These are phyloP conservation scores for Trapa bicornis DNA, from an alignment of 345 rosid genomes.

Conservation along the genomic window DNA sequence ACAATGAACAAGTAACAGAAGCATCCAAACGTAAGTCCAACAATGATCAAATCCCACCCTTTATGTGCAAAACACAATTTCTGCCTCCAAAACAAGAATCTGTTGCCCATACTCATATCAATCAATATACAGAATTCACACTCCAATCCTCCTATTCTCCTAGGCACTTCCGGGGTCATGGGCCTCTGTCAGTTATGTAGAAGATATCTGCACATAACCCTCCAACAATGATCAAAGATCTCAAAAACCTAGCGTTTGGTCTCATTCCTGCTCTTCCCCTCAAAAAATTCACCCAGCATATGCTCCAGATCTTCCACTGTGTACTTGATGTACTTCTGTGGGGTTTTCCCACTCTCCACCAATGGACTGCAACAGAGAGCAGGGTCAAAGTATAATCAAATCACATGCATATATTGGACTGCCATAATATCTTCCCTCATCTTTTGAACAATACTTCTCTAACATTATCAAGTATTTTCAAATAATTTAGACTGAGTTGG, in stretches of 20 bases:
- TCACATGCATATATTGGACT: background rate
- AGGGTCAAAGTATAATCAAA: too few species aligned
- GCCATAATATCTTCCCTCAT: background rate
- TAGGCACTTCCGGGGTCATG: background rate
- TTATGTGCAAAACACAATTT: background rate
- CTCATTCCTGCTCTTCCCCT: conserved; percentile 68
- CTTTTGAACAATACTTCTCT: background rate
- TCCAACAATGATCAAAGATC: background rate
- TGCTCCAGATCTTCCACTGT: conserved; percentile 83
- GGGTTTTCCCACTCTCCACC: conserved; percentile 73
- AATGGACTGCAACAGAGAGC: conserved; percentile 43
- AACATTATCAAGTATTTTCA: background rate
- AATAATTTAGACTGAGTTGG: background rate
- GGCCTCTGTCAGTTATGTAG: background rate
- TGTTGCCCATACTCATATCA: background rate
- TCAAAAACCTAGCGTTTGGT: conserved; percentile 36
- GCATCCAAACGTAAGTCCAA: background rate
- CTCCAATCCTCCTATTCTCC: background rate
- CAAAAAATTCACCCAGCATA: conserved; percentile 88
- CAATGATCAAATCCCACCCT: background rate
- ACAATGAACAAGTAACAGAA: background rate
- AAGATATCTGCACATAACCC: conserved; percentile 2
- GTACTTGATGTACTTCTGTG: conserved; percentile 76
- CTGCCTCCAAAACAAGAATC: too few species aligned
- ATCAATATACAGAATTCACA: background rate